A percentile compares a stretch with the other conserved stretches of the same genome.
Evolutionary conservation across 2,329 filamentous ascomycete species (phyloP).

Genomic region (Dothideomycetidae sp.): DNA sequence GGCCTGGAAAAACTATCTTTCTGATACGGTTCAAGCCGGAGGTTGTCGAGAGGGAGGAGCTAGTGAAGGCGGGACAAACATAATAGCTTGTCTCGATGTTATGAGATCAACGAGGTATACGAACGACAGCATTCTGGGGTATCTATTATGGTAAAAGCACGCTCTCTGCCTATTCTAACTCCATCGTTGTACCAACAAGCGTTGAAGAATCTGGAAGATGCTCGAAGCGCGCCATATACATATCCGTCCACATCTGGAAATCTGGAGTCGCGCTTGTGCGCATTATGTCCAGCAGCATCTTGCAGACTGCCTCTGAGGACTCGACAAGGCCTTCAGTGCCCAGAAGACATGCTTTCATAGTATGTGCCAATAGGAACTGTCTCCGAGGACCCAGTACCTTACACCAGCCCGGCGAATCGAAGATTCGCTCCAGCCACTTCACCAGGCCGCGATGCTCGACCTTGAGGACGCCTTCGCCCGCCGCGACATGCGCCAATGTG

Average conservation of each 20-base stretch:
- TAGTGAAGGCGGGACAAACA: conserved; percentile 19
- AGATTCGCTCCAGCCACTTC: conserved; percentile 13
- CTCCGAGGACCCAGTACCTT: background rate
- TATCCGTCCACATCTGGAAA: background rate
- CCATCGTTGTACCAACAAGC: too few relatives aligned
- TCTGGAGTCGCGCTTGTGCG: background rate
- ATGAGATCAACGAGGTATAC: too few relatives aligned
- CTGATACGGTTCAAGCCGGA: conserved; percentile 83
- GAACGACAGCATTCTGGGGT: too few relatives aligned
- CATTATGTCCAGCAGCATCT: background rate
- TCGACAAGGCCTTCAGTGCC: background rate
- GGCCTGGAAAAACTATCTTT: conserved; percentile 93
- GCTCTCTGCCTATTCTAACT: too few relatives aligned
- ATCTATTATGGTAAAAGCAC: too few relatives aligned
- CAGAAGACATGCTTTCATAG: conserved; percentile 12
- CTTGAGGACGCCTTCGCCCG: conserved; percentile 20
- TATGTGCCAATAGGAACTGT: background rate
- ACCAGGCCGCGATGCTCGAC: conserved; percentile 13
- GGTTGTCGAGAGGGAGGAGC: conserved; percentile 77
- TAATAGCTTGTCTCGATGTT: too few relatives aligned
- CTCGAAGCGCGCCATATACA: background rate
- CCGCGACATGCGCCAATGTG: conserved; percentile 26
- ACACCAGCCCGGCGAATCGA: background rate
- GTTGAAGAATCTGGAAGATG: too few relatives aligned
- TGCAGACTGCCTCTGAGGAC: background rate